Evolutionary conservation across 164 flowering plant genomes (phyloP), one percentile per base, ranked within the genome.

Genomic region (Vitis riparia): DNA sequence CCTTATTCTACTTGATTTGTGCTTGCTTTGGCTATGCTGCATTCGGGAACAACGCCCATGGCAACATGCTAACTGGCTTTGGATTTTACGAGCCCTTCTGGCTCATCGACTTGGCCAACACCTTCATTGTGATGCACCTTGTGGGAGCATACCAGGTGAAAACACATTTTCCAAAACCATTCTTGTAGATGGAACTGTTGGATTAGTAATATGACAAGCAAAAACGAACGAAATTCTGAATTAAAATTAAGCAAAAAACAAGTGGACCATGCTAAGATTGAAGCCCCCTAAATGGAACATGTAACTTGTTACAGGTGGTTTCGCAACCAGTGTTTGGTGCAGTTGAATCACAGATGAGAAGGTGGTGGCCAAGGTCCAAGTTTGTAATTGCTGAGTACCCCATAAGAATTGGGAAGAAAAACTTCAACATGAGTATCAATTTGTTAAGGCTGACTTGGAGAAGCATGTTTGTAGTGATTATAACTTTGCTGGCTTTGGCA

Each of bases 1-100:
- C 85, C 5, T 5, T 68, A 19, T 81, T 89, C 74, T 89, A 86
- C 68, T 12, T 83, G 75, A 50, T 79, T 73, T 87, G 89, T 66
- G 88, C 88, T 11, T 82, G 86, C 68, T 64, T 82, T 16, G 97
- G 97, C n/a, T 89, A 86, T 72, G 92, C 88, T 49, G 97, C 93
- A 16, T 87, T 89, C 30, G 97, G 97, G 13, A 78, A 79, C 73
- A 3, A 76, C 1, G 83, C 91, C 8, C 93, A 91, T 0, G 93
- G 90, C 4, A 89, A 91, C 76, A 56, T 89, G 58, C 68, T 87
- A 4, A 82, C 90, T 1, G 88, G 89, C 7, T 89, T 85, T 51
- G 91, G 91, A 58, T 85, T 86, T 59, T 79, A 81, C 30, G 81
- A 89, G 76, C 90, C 92, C 0, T 84, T 79, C 55, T 91, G 93